Base-by-base conservation (phyloP, 1,139 yeast species). In the Debaryomycetaceae sp. region DNA sequence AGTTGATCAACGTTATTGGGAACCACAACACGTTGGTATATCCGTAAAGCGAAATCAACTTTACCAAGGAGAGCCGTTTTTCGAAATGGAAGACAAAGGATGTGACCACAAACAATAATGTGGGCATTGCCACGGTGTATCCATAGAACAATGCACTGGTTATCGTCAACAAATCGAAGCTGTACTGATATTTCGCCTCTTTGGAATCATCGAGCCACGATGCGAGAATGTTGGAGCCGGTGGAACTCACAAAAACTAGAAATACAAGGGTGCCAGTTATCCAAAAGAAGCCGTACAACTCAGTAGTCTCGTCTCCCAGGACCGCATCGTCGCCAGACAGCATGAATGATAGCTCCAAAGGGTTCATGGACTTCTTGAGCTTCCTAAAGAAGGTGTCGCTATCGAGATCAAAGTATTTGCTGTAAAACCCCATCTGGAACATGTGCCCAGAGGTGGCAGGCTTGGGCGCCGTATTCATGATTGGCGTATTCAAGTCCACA, bases 241-340 rank as follows among this genome's bases (percentile, higher is more conserved):
- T 79, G 23, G 82, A 70, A 30, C 86, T 68, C 34, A 82, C 78
- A 55, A 82, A 83, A 50, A 82, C 62, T 25, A 76, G 59, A 37
- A 80, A 75, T 1, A 81, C 73, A 31, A 81, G 69, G 0, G 93
- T 78, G 0, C 85, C 83, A 10, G 86, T 78, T 27, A 83, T 74
- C 95, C 95, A 83, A 26, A 82, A 60, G 16, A 86, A 80, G 1
- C 94, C 94, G 45, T 82, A 83, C 30, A 83, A 54, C n/a, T 53
- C 55, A 10, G 53, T 58, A 8, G 44, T 44, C 4, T 34, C 38
- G n/a, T n/a, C n/a, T n/a, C n/a, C n/a, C n/a, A n/a, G n/a, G n/a
- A n/a, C n/a, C n/a, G n/a, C n/a, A n/a, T n/a, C n/a, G 13, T 36
- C 43, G n/a, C n/a, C n/a, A 13, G 37, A 35, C 18, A 12, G 18